These are phyloP conservation scores for Naganishia kalamii DNA, from an alignment of 768 basidiomycete species.

Conservation along the genomic window DNA sequence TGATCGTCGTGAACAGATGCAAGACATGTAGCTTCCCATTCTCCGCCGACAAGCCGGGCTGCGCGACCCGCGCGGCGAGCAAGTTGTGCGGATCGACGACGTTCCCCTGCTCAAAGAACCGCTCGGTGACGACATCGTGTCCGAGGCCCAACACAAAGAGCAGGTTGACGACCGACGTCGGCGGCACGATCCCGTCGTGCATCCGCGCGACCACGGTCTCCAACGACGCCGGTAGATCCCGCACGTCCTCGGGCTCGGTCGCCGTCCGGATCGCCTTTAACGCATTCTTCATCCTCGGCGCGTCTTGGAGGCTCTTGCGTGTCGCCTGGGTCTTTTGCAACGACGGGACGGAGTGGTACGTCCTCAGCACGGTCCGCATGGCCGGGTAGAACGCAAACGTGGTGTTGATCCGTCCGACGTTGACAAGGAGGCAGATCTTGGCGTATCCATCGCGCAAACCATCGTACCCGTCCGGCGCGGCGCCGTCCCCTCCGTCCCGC, in stretches of 20 bases:
- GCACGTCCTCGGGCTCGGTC: slow-evolving; percentile 54
- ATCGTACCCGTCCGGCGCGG: slow-evolving; percentile 19
- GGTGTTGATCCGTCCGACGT: slow-evolving; percentile 73
- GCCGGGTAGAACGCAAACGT: slow-evolving; percentile 79
- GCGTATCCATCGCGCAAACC: slow-evolving; percentile 24
- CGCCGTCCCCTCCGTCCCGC: not conserved
- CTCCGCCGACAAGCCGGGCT: not conserved
- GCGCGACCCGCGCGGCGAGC: not conserved
- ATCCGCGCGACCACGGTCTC: not conserved
- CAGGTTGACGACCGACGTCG: slow-evolving; percentile 68
- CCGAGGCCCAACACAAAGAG: slow-evolving; percentile 54
- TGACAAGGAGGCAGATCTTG: slow-evolving; percentile 46
- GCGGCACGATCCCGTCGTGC: slow-evolving; percentile 52
- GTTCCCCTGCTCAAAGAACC: slow-evolving; percentile 54
- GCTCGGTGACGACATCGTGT: slow-evolving; percentile 42
- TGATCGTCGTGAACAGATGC: slow-evolving; percentile 68
- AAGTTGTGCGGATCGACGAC: slow-evolving; percentile 49
- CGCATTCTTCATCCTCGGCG: slow-evolving; percentile 60
- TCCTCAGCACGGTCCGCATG: slow-evolving; percentile 69
- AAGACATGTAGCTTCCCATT: slow-evolving; percentile 52
- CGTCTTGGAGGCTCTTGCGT: slow-evolving; percentile 58
- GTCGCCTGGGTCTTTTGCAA: slow-evolving; percentile 55
- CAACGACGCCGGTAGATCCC: slow-evolving; percentile 28
- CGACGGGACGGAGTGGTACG: slow-evolving; percentile 70
- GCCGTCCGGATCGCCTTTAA: slow-evolving; percentile 59